phyloP scores from a whole-genome alignment of 1,284 basidiomycete species.

The Naganishia albida region DNA sequence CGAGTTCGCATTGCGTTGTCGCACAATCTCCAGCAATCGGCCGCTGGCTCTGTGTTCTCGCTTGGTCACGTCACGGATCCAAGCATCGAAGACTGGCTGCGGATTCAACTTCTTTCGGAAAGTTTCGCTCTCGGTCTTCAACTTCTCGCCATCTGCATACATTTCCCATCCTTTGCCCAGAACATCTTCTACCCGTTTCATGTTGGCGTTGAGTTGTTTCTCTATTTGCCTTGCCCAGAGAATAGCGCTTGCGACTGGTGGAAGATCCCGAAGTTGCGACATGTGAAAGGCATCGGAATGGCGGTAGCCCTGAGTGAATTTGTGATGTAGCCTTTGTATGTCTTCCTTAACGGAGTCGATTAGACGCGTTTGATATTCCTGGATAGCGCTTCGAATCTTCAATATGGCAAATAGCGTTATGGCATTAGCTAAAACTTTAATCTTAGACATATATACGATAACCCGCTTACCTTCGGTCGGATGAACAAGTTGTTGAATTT shows the following conservation, averaged over 20 bases:
- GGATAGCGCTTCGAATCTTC: slow-evolving; percentile 91
- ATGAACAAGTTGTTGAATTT: slow-evolving; percentile 98
- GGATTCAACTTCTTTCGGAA: slow-evolving; percentile 97
- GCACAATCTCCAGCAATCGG: slow-evolving; percentile 92
- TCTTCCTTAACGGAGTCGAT: slow-evolving; percentile 98
- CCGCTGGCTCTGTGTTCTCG: slow-evolving; percentile 66
- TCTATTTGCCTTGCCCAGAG: slow-evolving; percentile 99
- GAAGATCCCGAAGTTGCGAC: slow-evolving; percentile 96
- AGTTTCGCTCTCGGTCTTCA: slow-evolving; percentile 84
- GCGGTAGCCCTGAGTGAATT: slow-evolving; percentile 94
- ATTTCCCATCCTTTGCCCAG: slow-evolving; percentile 98
- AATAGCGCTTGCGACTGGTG: slow-evolving; percentile 94
- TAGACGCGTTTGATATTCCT: slow-evolving; percentile 97
- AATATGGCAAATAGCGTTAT: neutral
- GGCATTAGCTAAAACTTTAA: neutral
- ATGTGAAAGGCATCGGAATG: slow-evolving; percentile 96
- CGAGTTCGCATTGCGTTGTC: slow-evolving; percentile 60
- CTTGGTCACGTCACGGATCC: slow-evolving; percentile 91
- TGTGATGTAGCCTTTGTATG: slow-evolving; percentile 91
- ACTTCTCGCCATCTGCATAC: slow-evolving; percentile 97
- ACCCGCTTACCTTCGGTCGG: slow-evolving; percentile 77
- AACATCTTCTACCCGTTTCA: slow-evolving; percentile 99
- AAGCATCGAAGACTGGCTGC: slow-evolving; percentile 88
- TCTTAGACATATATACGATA: neutral
- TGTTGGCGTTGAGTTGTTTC: slow-evolving; percentile 90